phyloP scores from a whole-genome alignment of 116 monocot species.

The Trichopus zeylanicus region DNA sequence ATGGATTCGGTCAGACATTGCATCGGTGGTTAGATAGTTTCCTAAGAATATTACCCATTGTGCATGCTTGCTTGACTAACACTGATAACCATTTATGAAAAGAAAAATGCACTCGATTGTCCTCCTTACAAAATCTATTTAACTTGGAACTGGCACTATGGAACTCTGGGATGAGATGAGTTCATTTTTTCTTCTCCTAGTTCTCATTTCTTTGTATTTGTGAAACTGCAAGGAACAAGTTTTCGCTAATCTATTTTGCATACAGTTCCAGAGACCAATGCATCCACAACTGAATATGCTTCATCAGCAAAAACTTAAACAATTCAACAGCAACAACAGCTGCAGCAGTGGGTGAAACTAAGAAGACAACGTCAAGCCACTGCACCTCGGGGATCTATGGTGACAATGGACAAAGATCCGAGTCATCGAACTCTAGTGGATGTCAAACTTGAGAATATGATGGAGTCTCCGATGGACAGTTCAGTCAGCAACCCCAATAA shows the following conservation, averaged over 20 bases:
- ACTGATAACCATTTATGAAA: too few relatives aligned
- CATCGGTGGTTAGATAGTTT: too few relatives aligned
- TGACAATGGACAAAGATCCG: slow-evolving; percentile 45
- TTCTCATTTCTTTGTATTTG: neutral
- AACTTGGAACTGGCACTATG: too few relatives aligned
- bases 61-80: too few relatives aligned
- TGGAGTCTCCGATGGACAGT: slow-evolving; percentile 45
- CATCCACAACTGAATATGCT: slow-evolving; percentile 40
- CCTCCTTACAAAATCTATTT: too few relatives aligned
- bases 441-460: slow-evolving; percentile 74
- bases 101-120: too few relatives aligned
- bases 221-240: neutral
- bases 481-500: slow-evolving; percentile 27
- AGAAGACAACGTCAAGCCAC: slow-evolving; percentile 31
- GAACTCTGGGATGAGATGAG: too few relatives aligned
- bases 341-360: slow-evolving; percentile 41
- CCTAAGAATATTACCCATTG: too few relatives aligned
- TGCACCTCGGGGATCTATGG: slow-evolving; percentile 34
- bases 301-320: slow-evolving; percentile 48
- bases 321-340: slow-evolving; percentile 44
- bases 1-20: too few relatives aligned
- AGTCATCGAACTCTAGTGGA: slow-evolving; percentile 48
- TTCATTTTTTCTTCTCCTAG: too few relatives aligned
- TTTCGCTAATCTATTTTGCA: neutral
- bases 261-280: slow-evolving; percentile 55